Evolutionary conservation across 2,329 filamentous ascomycete genomes (phyloP), one percentile per base, ranked within the genome.

Genomic region (Paraphaeosphaeria minitans): DNA sequence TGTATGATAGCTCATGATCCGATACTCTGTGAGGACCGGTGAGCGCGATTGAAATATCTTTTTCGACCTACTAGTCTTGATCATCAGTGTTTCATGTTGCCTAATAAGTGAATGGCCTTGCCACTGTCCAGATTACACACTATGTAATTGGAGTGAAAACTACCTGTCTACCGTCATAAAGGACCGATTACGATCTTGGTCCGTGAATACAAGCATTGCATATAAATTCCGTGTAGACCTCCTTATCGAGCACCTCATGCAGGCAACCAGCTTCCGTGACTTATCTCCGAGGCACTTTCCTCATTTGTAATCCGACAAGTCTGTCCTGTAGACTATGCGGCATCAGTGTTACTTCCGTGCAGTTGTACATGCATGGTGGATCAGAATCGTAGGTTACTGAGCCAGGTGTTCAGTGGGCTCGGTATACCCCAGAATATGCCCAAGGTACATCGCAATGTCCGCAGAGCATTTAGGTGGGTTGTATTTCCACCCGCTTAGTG

Each of bases 1-100:
- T 57, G 48, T 57, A 57, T 53, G 55, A 57, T 53, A 48, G 48
- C 35, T 48, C 43, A 57, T 29, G 55, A 53, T 46, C 19, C 33
- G 33, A 53, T 57, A 42, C 47, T 37, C 7, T 41, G 48, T 27
- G 35, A 39, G 39, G 29, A 22, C 47, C 31, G 41, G 46, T 52
- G 35, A 39, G 47, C 31, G 35, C 10, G 21, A 51, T 35, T 24
- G 7, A 50, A 50, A 35, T 12, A 33, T 16, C 13, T 21, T 39
- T 24, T 29, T 29, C 35, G 13, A 46, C 41, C 21, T 54, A 29
- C 42, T 42, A 19, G 19, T 27, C 31, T 33, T 35, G 31, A 21
- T 48, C 31, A 29, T 47, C 22, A 37, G 9, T 33, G 39, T 37
- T 46, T 29, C 31, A 54, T 47, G 13, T 45, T 31, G n/a, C n/a